Conservation (phyloP, 2,329 filamentous ascomycete species). For the Fusarium domesticum region DNA sequence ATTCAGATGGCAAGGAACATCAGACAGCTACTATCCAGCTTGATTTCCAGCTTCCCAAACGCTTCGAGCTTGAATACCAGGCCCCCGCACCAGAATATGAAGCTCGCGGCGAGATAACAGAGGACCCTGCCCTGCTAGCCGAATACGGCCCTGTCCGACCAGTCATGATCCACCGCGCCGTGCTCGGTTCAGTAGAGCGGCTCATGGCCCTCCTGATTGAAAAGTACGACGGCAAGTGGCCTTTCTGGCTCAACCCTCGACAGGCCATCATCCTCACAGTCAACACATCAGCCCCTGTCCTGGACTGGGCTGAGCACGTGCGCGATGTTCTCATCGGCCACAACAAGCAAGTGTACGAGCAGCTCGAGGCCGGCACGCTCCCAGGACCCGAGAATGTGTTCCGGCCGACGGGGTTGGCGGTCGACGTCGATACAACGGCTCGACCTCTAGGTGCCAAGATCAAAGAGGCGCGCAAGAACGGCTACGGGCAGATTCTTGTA, state of each 20-base stretch:
- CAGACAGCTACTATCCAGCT: slow-evolving; percentile 87
- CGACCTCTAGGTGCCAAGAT: slow-evolving; percentile 67
- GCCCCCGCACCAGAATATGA: slow-evolving; percentile 65
- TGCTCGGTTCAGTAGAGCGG: slow-evolving; percentile 79
- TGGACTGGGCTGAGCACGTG: slow-evolving; percentile 47
- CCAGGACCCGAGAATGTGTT: slow-evolving; percentile 43
- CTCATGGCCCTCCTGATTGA: slow-evolving; percentile 84
- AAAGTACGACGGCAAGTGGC: slow-evolving; percentile 75
- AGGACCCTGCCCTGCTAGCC: slow-evolving; percentile 46
- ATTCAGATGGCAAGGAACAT: slow-evolving; percentile 80
- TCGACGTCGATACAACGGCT: slow-evolving; percentile 67
- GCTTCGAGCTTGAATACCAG: slow-evolving; percentile 74
- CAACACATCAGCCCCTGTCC: slow-evolving; percentile 56
- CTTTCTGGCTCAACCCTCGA: slow-evolving; percentile 83
- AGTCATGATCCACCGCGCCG: slow-evolving; percentile 80
- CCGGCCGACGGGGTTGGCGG: slow-evolving; percentile 58
- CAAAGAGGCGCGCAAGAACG: slow-evolving; percentile 65
- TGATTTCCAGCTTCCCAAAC: slow-evolving; percentile 83
- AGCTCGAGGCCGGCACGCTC: slow-evolving; percentile 30
- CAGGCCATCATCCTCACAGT: slow-evolving; percentile 74
- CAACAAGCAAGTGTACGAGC: slow-evolving; percentile 32
- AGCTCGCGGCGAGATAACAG: slow-evolving; percentile 48
- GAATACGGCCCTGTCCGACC: slow-evolving; percentile 61
- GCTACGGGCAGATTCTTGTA: slow-evolving; percentile 71
- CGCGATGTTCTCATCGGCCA: slow-evolving; percentile 52